Percentiles rank a stretch among this genome's conserved stretches.
Conservation (phyloP, 2,329 filamentous ascomycete genomes). For the Colletotrichum lindemuthianum region DNA sequence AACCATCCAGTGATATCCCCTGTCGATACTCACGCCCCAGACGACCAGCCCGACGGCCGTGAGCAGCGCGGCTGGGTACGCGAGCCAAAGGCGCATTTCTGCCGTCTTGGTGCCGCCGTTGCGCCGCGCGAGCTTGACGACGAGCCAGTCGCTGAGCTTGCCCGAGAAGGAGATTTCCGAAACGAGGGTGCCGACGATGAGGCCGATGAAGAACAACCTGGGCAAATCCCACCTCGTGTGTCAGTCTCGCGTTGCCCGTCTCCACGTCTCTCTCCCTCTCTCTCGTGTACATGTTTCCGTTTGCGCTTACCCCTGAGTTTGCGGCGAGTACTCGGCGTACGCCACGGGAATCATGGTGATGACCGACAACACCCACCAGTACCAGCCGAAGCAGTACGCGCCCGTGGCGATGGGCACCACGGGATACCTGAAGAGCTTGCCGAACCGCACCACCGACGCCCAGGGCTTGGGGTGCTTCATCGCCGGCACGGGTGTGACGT, state of each 20-base stretch:
- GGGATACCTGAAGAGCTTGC: constrained; percentile 56
- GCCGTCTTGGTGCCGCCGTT: constrained; percentile 55
- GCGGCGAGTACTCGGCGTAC: constrained; percentile 57
- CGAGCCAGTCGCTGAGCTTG: constrained; percentile 60
- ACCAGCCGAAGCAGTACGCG: constrained; percentile 63
- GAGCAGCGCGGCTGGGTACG: constrained; percentile 61
- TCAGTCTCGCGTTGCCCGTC: no score
- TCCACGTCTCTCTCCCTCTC: no score
- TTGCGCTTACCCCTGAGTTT: constrained; percentile 56
- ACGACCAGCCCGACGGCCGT: constrained; percentile 60
- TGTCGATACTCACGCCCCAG: constrained; percentile 66
- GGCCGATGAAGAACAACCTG: constrained; percentile 60
- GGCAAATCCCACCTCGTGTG: background rate
- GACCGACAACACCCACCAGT: constrained; percentile 66
- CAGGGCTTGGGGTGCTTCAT: constrained; percentile 61
- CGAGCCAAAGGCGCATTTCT: constrained; percentile 66
- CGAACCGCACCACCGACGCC: constrained; percentile 56
- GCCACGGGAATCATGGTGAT: constrained; percentile 64
- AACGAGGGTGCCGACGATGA: constrained; percentile 62
- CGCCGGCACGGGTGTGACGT: constrained; percentile 57
- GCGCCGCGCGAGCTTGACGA: constrained; percentile 54
- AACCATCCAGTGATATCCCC: constrained; percentile 64
- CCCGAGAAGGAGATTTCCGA: constrained; percentile 64
- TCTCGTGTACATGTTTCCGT: no score
- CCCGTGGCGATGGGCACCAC: constrained; percentile 57